Evolutionary conservation across 2,329 filamentous ascomycete species (phyloP).

Genomic region (Pestalotiopsis fici): DNA sequence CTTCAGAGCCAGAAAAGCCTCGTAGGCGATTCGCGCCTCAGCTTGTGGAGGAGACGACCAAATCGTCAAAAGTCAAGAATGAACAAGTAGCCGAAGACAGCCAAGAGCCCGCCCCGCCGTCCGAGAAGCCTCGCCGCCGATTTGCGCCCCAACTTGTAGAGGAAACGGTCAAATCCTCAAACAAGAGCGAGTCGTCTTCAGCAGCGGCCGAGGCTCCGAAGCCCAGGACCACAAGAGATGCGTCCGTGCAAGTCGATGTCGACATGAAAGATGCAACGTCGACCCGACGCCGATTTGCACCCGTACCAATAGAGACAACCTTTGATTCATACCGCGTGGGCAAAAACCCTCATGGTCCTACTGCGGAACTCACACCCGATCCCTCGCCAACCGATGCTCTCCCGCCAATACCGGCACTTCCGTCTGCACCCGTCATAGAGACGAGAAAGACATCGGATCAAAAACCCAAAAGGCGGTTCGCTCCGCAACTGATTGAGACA

Average conservation of each 20-base stretch:
- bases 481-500: conserved; percentile 81
- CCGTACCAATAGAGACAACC: conserved; percentile 73
- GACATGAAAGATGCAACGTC: conserved; percentile 23
- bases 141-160: conserved; percentile 35
- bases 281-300: conserved; percentile 62
- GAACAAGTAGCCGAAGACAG: conserved; percentile 9
- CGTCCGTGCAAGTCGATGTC: conserved; percentile 25
- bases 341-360: conserved; percentile 45
- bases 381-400: conserved; percentile 52
- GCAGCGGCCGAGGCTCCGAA: conserved; percentile 19
- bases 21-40: conserved; percentile 31
- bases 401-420: conserved; percentile 24
- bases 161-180: conserved; percentile 28
- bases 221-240: conserved; percentile 27
- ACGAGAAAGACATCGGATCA: conserved; percentile 23
- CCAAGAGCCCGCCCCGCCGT: conserved; percentile 7
- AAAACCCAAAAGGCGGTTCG: conserved; percentile 56
- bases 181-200: not conserved
- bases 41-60: conserved; percentile 31
- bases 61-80: conserved; percentile 18
- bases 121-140: conserved; percentile 28
- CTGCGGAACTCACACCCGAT: conserved; percentile 59
- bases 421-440: conserved; percentile 9
- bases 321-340: conserved; percentile 58
- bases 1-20: conserved; percentile 20